phyloP scores from a whole-genome alignment of 345 rosid species.

The Acer saccharum region DNA sequence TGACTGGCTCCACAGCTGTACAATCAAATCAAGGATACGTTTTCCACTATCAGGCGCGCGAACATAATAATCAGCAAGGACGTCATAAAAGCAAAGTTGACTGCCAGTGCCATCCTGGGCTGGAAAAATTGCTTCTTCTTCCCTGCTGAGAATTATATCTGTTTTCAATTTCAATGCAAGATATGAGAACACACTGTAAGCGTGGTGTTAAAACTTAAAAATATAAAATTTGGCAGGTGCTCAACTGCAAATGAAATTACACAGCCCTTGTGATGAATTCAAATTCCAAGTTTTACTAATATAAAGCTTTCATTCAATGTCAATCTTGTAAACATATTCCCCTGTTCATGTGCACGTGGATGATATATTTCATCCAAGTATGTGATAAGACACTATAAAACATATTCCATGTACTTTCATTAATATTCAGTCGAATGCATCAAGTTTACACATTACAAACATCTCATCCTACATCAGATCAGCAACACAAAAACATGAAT shows the following conservation, averaged over 20 bases:
- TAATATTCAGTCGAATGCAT: background rate
- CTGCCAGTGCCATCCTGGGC: conserved; percentile 43
- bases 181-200: conserved; percentile 6
- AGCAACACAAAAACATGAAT: background rate
- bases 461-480: background rate
- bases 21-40: conserved; percentile 78
- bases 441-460: background rate
- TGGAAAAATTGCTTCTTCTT: conserved; percentile 62
- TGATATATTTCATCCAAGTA: too few relatives aligned
- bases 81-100: conserved; percentile 78
- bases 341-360: background rate
- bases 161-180: conserved; percentile 43
- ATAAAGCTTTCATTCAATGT: background rate
- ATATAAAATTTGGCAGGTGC: background rate
- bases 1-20: conserved; percentile 98
- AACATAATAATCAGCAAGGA: conserved; percentile 90
- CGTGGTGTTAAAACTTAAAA: background rate
- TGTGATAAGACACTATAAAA: too few relatives aligned
- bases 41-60: conserved; percentile 66
- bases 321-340: background rate
- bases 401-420: background rate
- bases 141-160: conserved; percentile 75
- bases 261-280: background rate
- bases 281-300: background rate
- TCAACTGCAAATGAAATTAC: conserved; percentile 4